Conservation (phyloP, 805 yeast species). For the Monosporozyma aquatica region DNA sequence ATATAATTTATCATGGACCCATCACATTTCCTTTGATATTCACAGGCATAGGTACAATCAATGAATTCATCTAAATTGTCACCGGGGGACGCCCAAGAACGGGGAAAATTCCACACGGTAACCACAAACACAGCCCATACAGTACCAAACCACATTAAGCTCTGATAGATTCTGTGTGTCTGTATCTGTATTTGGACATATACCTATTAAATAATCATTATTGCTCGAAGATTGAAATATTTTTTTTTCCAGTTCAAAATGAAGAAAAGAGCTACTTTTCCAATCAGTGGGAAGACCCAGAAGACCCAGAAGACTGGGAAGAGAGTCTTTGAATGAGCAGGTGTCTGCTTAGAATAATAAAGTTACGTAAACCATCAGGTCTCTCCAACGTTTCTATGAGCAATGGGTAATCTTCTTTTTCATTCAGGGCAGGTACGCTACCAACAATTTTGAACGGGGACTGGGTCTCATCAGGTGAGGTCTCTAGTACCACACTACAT, state of each 20-base stretch:
- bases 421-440: conserved; percentile 34
- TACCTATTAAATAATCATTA: too few species aligned
- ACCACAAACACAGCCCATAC: not conserved
- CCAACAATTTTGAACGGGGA: conserved; percentile 30
- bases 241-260: too few species aligned
- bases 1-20: conserved; percentile 14
- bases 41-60: conserved; percentile 48
- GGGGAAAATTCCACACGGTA: not conserved
- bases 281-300: too few species aligned
- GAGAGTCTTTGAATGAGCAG: not conserved
- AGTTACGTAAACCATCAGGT: not conserved
- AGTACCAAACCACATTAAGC: too few species aligned
- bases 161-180: too few species aligned
- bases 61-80: conserved; percentile 50
- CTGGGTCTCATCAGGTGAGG: conserved; percentile 15
- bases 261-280: too few species aligned
- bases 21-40: conserved; percentile 19
- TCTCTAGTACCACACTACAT: conserved; percentile 38
- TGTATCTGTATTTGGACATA: too few species aligned
- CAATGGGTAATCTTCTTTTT: not conserved
- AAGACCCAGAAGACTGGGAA: too few species aligned
- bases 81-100: conserved; percentile 43
- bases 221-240: too few species aligned
- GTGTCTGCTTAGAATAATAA: not conserved
- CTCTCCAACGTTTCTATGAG: not conserved